These are phyloP conservation scores for Scutellaria galericulata DNA, from an alignment of 257 asterid species.

Conservation along the genomic window DNA sequence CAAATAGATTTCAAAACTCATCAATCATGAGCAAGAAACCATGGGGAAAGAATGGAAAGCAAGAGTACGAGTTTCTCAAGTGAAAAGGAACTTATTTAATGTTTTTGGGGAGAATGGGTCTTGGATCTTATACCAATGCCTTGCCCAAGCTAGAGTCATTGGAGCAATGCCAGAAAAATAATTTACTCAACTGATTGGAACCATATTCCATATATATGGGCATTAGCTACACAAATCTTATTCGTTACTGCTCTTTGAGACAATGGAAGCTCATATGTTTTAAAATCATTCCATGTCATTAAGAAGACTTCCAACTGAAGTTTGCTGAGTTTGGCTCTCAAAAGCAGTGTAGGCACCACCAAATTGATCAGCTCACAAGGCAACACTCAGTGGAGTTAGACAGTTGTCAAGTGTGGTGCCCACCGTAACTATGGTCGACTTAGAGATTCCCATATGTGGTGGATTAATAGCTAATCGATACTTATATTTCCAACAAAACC, in stretches of 20 bases:
- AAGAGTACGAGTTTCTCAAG: neutral
- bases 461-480: slow-evolving; percentile 8
- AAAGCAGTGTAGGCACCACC: no score
- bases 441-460: neutral
- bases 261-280: neutral
- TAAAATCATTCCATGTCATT: slow-evolving; percentile 5
- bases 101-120: neutral
- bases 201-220: slow-evolving; percentile 1
- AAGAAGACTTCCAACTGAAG: slow-evolving; percentile 13
- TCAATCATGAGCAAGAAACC: slow-evolving; percentile 5
- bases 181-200: neutral
- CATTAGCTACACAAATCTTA: slow-evolving; percentile 15
- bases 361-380: no score
- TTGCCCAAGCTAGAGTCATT: slow-evolving; percentile 22
- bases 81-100: neutral
- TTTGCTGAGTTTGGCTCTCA: neutral
- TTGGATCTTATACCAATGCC: slow-evolving; percentile 16
- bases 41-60: neutral
- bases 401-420: no score
- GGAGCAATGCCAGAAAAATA: neutral
- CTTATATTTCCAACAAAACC: neutral
- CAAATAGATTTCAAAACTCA: slow-evolving; percentile 4
- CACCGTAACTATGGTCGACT: neutral
- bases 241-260: neutral
- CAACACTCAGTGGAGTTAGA: no score